phyloP scores from a whole-genome alignment of 1,139 yeast genomes.

The Kluyveromyces sp. region DNA sequence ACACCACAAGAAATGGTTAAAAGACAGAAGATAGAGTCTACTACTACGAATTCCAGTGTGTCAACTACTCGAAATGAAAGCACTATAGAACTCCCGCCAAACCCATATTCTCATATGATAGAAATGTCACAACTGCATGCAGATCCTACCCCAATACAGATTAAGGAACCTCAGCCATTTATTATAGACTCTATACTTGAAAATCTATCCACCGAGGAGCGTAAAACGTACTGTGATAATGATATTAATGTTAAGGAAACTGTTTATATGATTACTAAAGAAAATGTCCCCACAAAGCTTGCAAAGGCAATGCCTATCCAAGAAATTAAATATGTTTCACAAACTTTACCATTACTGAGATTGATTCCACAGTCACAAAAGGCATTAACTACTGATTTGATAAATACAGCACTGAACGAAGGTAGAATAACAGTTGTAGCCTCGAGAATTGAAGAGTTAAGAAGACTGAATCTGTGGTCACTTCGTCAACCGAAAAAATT shows the following conservation, averaged over 20 bases:
- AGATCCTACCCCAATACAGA: slow-evolving; percentile 16
- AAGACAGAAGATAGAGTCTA: neutral
- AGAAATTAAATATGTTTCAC: slow-evolving; percentile 79
- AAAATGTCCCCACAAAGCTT: slow-evolving; percentile 41
- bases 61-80: neutral
- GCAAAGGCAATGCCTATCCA: slow-evolving; percentile 62
- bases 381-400: slow-evolving; percentile 74
- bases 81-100: neutral
- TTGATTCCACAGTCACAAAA: slow-evolving; percentile 81
- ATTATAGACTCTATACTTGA: slow-evolving; percentile 6
- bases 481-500: slow-evolving; percentile 72
- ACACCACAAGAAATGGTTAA: neutral
- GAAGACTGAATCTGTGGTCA: slow-evolving; percentile 85
- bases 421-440: slow-evolving; percentile 90
- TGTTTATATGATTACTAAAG: slow-evolving; percentile 39
- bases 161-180: slow-evolving; percentile 7
- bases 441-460: slow-evolving; percentile 86
- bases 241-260: slow-evolving; percentile 32
- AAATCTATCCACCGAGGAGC: slow-evolving; percentile 7
- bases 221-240: slow-evolving; percentile 14
- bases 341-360: slow-evolving; percentile 76
- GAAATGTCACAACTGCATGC: slow-evolving; percentile 10
- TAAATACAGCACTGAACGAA: slow-evolving; percentile 80
- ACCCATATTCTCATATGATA: slow-evolving; percentile 4
- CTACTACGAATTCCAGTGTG: neutral